Conservation (phyloP, 2,329 filamentous ascomycete genomes). For the Gaeumannomyces tritici region DNA sequence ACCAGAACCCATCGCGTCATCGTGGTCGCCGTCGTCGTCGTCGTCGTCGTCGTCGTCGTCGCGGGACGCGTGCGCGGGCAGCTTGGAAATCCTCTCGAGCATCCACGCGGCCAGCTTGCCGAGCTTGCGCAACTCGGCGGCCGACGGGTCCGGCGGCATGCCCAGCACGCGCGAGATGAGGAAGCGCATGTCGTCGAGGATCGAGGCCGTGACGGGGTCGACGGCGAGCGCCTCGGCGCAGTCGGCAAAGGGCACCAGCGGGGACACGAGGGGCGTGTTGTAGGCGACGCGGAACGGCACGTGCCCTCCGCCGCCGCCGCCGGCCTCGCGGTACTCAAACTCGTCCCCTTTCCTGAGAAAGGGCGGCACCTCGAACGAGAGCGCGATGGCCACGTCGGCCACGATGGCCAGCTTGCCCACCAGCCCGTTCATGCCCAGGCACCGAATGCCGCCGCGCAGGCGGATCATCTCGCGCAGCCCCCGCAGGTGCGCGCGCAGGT, state of each 20-base stretch:
- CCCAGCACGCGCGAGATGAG: constrained; percentile 32
- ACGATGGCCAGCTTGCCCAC: constrained; percentile 37
- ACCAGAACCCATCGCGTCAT: too few relatives aligned
- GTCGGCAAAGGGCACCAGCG: constrained; percentile 30
- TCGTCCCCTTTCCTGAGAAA: constrained; percentile 28
- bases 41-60: constrained; percentile 3
- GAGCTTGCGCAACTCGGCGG: constrained; percentile 27
- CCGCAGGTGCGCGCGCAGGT: constrained; percentile 33
- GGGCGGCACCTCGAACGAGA: constrained; percentile 35
- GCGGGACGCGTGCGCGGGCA: constrained; percentile 12
- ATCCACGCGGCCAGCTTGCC: constrained; percentile 28
- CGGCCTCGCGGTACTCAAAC: constrained; percentile 30
- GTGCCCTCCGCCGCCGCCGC: too few relatives aligned
- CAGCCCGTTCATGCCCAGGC: constrained; percentile 35
- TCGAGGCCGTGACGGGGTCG: constrained; percentile 34
- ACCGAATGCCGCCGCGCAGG: constrained; percentile 33
- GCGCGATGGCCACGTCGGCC: constrained; percentile 37
- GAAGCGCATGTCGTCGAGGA: constrained; percentile 41
- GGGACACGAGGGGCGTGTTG: constrained; percentile 36
- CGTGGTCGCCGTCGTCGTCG: constrained; percentile 4
- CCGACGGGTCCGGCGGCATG: constrained; percentile 23
- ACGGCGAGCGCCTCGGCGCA: constrained; percentile 31
- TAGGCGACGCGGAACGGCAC: constrained; percentile 31
- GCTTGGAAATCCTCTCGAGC: constrained; percentile 23
- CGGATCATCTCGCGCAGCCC: constrained; percentile 38